phyloP scores from a whole-genome alignment of 345 rosid species.

The Mangifera indica region DNA sequence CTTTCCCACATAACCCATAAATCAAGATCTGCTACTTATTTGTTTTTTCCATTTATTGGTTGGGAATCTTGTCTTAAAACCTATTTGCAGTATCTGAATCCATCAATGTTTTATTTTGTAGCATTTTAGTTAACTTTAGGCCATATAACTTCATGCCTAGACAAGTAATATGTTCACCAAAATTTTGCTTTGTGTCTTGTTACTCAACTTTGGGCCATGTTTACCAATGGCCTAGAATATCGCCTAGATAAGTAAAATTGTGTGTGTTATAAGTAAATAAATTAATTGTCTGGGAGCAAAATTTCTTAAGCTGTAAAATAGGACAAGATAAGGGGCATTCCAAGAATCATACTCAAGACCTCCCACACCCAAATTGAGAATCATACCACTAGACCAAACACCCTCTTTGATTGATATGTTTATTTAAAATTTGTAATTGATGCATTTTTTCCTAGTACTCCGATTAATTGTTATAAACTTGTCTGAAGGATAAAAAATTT shows the following conservation, averaged over 20 bases:
- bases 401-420: constrained; percentile 21
- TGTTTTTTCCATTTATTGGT: neutral
- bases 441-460: neutral
- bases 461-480: neutral
- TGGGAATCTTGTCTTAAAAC: neutral
- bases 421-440: neutral
- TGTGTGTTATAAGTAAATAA: no score
- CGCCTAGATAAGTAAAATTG: no score
- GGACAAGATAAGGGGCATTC: constrained; percentile 42
- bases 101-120: no score
- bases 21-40: neutral
- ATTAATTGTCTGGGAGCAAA: no score
- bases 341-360: constrained; percentile 87
- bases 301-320: neutral
- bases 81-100: no score
- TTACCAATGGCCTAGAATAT: no score
- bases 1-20: neutral
- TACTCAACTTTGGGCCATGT: neutral
- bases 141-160: no score
- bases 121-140: no score
- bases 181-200: neutral
- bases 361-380: constrained; percentile 89
- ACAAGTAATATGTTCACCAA: no score
- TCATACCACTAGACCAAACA: constrained; percentile 89
- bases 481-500: neutral